Base-by-base conservation (phyloP, 805 yeast species). In the Citeromyces matritensis region DNA sequence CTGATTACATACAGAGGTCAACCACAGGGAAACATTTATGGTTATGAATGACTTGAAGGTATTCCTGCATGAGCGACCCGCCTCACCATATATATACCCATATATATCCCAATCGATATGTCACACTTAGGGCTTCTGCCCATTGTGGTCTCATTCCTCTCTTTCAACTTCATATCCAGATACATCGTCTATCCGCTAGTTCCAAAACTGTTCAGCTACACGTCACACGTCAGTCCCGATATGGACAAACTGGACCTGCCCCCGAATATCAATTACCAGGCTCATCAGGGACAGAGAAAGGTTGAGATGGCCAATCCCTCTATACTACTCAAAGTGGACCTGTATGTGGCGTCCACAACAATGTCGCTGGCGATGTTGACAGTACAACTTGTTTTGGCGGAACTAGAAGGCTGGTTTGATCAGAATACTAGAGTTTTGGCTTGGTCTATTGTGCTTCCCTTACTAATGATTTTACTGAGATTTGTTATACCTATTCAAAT, bases 401-500 rank as follows among this genome's bases (percentile, higher is more conserved):
- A 54, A 29, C 44, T 51, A 17, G 30, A 42, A 9, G 35, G 39
- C 7, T 33, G 45, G 7, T 39, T 47, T 8, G 39, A 45, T 32
- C 29, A 43, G 4, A 42, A 43, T 1, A 31, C 53, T 2, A 44
- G 60, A 11, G 39, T 56, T 30, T 17, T 44, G 9, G 47, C 59
- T 26, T 63, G 69, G 53, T 51, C 52, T 27, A 10, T 58, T 15
- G 55, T 63, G 21, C 47, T 68, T 17, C 50, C 58, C 26, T 30
- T 47, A 6, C 42, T 66, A 28, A 57, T 63, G 21, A 31, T 63
- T 7, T 42, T 61, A 5, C 48, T 65, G 13, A 49, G 62, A 3
- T 48, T 61, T 13, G 36, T 62, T n/a, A 54, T 57, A 30, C 76
- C 76, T n/a, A 51, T 57, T 21, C 35, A 57, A 15, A 47, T 57